Evolutionary conservation across 306 rosid genomes (phyloP), one percentile per base, ranked within the genome.

Genomic region (Cucurbita argyrosperma): DNA sequence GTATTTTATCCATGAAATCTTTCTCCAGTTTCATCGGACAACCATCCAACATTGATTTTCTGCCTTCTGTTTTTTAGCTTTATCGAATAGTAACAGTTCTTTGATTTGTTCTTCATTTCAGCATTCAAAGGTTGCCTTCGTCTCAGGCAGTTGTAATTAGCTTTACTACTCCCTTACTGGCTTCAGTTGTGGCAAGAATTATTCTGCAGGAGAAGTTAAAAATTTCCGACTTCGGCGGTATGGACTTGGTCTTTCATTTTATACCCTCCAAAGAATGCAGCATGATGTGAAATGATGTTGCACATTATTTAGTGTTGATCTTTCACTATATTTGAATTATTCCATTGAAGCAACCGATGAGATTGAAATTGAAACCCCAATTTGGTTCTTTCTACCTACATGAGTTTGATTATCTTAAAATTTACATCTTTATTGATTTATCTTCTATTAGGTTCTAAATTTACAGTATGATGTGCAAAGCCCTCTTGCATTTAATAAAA

Each of bases 121-220:
- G 97, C 91, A 84, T 84, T 83, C 92, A 84, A 69, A 84, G 82
- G 81, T 74, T 91, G 79, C 88, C 92, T 76, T 84, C 80, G 35
- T 71, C 89, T 84, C 88, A 89, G 85, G 90, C 96, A 78, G 46
- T 79, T 83, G 86, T 87, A 76, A 75, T 87, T 77, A 86, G 89
- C 80, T 84, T 87, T 54, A 86, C 88, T 23, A 84, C 89, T 80
- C 97, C 91, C 4, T 71, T 91, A 55, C 79, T 91, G 87, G 92
- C 97, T 79, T 86, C 97, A 72, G 43, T 87, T 77, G 82, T 77
- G 81, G 91, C 96, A n/a, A 85, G 90, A 77, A 43, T 89, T 65
- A 78, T 89, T 83, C 80, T 87, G 78, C 84, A 79, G 7, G 97
- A 91, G 80, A 86, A 84, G 83, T 83, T 89, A 73, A 89, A 78